A percentile compares a stretch with the other conserved stretches of the same genome.
Evolutionary conservation across 805 yeast species (phyloP).

Genomic region (Saccharomycopsis olivae): DNA sequence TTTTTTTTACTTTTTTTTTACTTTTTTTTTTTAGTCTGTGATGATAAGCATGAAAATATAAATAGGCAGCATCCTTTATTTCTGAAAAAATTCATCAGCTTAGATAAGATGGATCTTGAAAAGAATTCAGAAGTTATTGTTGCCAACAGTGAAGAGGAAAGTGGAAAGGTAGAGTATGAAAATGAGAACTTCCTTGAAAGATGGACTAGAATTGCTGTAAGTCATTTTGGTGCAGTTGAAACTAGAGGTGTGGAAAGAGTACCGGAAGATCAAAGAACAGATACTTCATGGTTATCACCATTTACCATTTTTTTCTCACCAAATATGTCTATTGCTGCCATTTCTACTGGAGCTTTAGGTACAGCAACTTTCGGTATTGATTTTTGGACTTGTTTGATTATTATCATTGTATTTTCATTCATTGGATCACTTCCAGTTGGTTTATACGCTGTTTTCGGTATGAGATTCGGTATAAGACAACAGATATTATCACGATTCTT

Average conservation of each 20-base stretch:
- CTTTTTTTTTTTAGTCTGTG: background rate
- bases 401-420: constrained; percentile 60
- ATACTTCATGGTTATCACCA: constrained; percentile 53
- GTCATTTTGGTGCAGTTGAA: constrained; percentile 31
- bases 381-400: constrained; percentile 61
- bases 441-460: constrained; percentile 73
- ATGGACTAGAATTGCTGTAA: background rate
- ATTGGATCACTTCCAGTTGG: constrained; percentile 77
- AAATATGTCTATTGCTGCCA: constrained; percentile 76
- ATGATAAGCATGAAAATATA: too few species aligned
- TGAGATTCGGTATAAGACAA: constrained; percentile 79
- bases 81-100: too few species aligned
- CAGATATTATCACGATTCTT: constrained; percentile 72
- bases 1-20: too few species aligned
- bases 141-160: background rate
- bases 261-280: constrained; percentile 68
- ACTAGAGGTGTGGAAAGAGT: constrained; percentile 73
- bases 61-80: too few species aligned
- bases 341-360: constrained; percentile 66
- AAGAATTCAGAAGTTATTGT: too few species aligned
- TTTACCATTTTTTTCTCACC: constrained; percentile 90
- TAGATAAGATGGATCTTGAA: too few species aligned
- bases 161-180: background rate
- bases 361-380: constrained; percentile 52
- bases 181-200: background rate